Evolutionary conservation across 176 grass and related monocot genomes (phyloP), one percentile per base, ranked within the genome.

Genomic region (Bolboschoenus planiculmis): DNA sequence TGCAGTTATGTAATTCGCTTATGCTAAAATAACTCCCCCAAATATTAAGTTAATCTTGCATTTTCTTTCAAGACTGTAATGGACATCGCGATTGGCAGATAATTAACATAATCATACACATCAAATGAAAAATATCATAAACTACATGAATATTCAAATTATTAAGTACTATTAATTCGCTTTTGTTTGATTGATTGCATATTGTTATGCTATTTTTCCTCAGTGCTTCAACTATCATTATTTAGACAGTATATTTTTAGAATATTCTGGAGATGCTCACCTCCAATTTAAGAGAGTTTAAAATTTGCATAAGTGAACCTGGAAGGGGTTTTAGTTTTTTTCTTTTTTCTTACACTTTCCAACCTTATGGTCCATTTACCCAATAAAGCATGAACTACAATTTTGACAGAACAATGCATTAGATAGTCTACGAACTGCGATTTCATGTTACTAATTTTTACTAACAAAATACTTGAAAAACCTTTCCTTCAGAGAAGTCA

Each of bases 31-130:
- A 44, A 4, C 27, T 5, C 33, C 34, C 13, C 66, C 37, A 42
- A 11, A 24, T 71, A 20, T 37, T 35, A 66, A 66, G 29, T 36
- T 72, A 24, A 14, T 72, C 3, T 72, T 72, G 20, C n/a, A 72
- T 72, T 72, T 40, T 26, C 14, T 16, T 36, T 36, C n/a, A 42
- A 26, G 10, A 42, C 10, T 10, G 39, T 72, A 44, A 24, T 24
- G 20, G 39, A 70, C 65, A 9, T 39, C 8, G 23, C 40, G 16
- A 42, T 70, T 43, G 10, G 36, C 36, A 70, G 18, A 70, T 40
- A 70, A 40, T 70, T 70, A 70, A 70, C 65, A 70, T 70, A 70
- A 42, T 70, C 8, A n/a, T 70, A 70, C n/a, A 70, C 65, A 40
- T 23, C 10, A 40, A 39, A 68, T 37, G 35, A 7, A 70, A 70